Percentiles rank a stretch among this genome's conserved stretches.
phyloP scores from a whole-genome alignment of 148 eudicot genomes.

The Chenopodium album region DNA sequence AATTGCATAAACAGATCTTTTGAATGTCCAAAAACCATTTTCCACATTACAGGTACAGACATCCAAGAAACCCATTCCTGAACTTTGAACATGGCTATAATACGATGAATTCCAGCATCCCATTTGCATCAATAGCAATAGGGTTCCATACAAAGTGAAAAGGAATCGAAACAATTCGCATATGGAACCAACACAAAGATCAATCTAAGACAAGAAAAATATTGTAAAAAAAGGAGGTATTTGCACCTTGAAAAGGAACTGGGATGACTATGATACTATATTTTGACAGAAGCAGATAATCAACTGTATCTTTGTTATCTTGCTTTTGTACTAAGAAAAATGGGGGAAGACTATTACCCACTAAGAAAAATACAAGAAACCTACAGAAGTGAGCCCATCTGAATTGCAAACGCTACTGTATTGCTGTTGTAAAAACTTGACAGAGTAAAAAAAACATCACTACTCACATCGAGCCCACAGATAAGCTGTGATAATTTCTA shows the following conservation, averaged over 20 bases:
- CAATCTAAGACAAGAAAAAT: background rate
- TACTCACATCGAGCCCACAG: conserved; percentile 27
- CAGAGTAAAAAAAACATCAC: conserved; percentile 18
- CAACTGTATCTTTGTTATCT: conserved; percentile 28
- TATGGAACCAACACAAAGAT: background rate
- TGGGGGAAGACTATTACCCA: conserved; percentile 26
- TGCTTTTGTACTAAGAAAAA: conserved; percentile 39
- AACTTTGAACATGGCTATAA: too few species aligned
- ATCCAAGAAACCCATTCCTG: too few species aligned
- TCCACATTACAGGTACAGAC: background rate
- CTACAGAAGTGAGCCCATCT: conserved; percentile 24
- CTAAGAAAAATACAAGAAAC: conserved; percentile 30
- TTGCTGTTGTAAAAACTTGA: conserved; percentile 20
- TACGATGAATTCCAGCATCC: background rate
- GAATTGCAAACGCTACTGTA: conserved; percentile 25
- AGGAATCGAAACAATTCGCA: background rate
- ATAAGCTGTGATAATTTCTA: conserved; percentile 34
- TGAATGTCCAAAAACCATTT: background rate
- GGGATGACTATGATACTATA: conserved; percentile 29
- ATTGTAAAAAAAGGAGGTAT: background rate
- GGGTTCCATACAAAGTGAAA: background rate
- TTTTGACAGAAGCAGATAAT: conserved; percentile 22
- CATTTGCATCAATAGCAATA: background rate
- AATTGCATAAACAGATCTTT: background rate
- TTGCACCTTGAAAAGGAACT: conserved; percentile 21